These are phyloP conservation scores for Metarhizium humberi DNA, from an alignment of 2,329 filamentous ascomycete species.

Conservation along the genomic window DNA sequence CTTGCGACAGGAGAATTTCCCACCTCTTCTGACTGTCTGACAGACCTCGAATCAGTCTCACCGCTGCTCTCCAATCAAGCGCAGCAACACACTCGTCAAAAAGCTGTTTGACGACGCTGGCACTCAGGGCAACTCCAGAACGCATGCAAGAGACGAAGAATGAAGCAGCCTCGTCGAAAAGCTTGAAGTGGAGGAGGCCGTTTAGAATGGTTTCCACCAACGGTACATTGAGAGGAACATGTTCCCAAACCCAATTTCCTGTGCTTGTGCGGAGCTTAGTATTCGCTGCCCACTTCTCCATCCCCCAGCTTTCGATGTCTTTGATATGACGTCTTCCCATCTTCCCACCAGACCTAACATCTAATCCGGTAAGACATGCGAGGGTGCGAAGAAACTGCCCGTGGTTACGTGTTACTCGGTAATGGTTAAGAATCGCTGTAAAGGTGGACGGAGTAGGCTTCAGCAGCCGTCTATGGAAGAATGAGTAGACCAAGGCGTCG, in stretches of 20 bases:
- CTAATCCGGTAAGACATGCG: conserved; percentile 34
- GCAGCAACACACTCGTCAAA: conserved; percentile 31
- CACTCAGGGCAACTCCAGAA: conserved; percentile 22
- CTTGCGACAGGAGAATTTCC: conserved; percentile 14
- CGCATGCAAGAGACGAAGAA: conserved; percentile 31
- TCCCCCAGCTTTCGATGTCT: conserved; percentile 18
- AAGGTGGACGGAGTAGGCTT: conserved; percentile 40
- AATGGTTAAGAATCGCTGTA: conserved; percentile 41
- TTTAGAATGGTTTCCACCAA: conserved; percentile 37
- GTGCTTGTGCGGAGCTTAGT: conserved; percentile 14
- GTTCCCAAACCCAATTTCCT: conserved; percentile 30
- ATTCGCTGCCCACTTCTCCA: conserved; percentile 20
- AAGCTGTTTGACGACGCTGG: conserved; percentile 24
- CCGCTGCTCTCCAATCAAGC: conserved; percentile 29
- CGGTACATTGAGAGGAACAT: conserved; percentile 25
- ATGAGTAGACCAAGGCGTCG: conserved; percentile 42
- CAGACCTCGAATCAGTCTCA: conserved; percentile 21
- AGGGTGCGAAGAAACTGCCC: conserved; percentile 34
- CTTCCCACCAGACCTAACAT: conserved; percentile 28
- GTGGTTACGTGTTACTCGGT: conserved; percentile 30
- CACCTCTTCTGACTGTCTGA: conserved; percentile 16
- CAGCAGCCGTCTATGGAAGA: conserved; percentile 33
- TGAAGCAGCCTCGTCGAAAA: conserved; percentile 32
- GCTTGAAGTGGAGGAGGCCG: conserved; percentile 38
- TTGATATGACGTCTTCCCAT: conserved; percentile 24